phyloP scores from a whole-genome alignment of 2,329 filamentous ascomycete species.

The Hyphodiscus sp. region DNA sequence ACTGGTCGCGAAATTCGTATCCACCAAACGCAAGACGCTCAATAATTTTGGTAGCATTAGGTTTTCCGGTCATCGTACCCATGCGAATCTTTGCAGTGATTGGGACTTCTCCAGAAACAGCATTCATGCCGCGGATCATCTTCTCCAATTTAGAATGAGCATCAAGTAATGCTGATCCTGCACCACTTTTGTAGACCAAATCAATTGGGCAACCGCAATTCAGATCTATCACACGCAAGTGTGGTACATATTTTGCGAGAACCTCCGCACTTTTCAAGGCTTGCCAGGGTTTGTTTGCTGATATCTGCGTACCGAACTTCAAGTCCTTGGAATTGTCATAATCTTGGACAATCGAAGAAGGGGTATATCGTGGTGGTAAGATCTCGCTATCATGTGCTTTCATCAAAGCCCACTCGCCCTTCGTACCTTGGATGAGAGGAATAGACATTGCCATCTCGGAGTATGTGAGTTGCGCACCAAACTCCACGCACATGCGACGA shows the following conservation, averaged over 20 bases:
- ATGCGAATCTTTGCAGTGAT: constrained; percentile 94
- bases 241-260: constrained; percentile 68
- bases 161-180: constrained; percentile 89
- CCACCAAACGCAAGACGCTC: constrained; percentile 78
- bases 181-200: constrained; percentile 80
- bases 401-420: constrained; percentile 90
- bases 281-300: constrained; percentile 85
- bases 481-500: constrained; percentile 77
- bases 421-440: constrained; percentile 82
- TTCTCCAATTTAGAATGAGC: constrained; percentile 81
- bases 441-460: constrained; percentile 97
- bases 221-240: constrained; percentile 84
- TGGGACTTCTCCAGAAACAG: constrained; percentile 81
- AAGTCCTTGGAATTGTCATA: constrained; percentile 81
- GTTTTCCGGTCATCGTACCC: constrained; percentile 73
- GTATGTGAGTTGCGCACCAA: constrained; percentile 90
- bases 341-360: constrained; percentile 53
- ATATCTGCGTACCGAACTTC: constrained; percentile 88
- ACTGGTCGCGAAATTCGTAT: constrained; percentile 59
- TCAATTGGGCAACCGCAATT: constrained; percentile 98
- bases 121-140: constrained; percentile 94
- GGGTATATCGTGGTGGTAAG: constrained; percentile 59
- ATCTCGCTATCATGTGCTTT: constrained; percentile 85
- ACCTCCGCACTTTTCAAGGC: constrained; percentile 84
- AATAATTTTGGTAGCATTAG: constrained; percentile 74